These are phyloP conservation scores for Wickerhamomyces canadensis DNA, from an alignment of 805 yeast species.

Conservation along the genomic window DNA sequence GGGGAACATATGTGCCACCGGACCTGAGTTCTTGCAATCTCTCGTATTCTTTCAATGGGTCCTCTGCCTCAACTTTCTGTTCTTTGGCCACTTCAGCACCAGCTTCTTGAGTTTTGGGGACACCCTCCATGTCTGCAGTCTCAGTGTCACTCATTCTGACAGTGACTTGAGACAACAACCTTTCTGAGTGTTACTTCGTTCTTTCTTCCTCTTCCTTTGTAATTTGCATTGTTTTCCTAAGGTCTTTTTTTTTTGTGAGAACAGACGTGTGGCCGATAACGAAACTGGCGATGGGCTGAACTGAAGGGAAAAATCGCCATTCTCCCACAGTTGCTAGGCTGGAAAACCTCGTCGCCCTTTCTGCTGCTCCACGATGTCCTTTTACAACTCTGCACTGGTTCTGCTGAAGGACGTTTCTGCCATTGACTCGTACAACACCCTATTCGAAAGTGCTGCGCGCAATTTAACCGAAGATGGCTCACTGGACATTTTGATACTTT, in stretches of 20 bases:
- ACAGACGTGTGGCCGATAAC: too few species aligned
- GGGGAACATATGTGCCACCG: slow-evolving; percentile 50
- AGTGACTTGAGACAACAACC: too few species aligned
- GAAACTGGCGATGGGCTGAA: too few species aligned
- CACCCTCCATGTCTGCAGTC: not conserved
- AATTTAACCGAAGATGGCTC: slow-evolving; percentile 10
- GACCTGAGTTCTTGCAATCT: slow-evolving; percentile 31
- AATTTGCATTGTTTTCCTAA: too few species aligned
- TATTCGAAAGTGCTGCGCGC: slow-evolving; percentile 14
- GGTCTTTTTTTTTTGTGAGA: too few species aligned
- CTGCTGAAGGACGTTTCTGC: slow-evolving; percentile 13
- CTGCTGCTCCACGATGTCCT: slow-evolving; percentile 2
- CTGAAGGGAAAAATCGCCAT: too few species aligned
- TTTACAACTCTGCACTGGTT: slow-evolving; percentile 14
- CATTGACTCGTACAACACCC: slow-evolving; percentile 16
- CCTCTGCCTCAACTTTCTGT: slow-evolving; percentile 6
- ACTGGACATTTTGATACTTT: slow-evolving; percentile 17
- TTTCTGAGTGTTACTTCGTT: too few species aligned
- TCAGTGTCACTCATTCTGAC: too few species aligned
- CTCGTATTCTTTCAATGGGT: slow-evolving; percentile 30
- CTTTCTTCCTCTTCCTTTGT: too few species aligned
- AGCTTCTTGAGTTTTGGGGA: not conserved
- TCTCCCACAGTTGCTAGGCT: too few species aligned
- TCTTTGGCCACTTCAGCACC: not conserved
- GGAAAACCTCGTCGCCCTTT: too few species aligned